Evolutionary conservation across 2,329 filamentous ascomycete species (phyloP).

Genomic region (Mycocentrospora acerina): DNA sequence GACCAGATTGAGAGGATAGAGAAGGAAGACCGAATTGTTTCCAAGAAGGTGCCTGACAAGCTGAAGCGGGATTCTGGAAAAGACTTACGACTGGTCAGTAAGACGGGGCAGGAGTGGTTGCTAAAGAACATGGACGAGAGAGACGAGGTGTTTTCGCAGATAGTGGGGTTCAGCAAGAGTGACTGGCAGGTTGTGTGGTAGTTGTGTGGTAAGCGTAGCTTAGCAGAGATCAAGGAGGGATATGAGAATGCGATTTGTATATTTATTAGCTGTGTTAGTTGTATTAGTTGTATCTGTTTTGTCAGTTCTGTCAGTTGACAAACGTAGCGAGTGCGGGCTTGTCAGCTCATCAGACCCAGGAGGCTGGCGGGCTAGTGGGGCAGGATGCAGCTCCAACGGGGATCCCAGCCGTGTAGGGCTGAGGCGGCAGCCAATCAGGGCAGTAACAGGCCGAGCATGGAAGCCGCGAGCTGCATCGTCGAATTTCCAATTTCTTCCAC

Average conservation of each 20-base stretch:
- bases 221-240: too few species aligned
- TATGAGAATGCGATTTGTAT: too few species aligned
- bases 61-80: constrained; percentile 17
- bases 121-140: constrained; percentile 25
- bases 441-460: constrained; percentile 8
- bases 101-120: constrained; percentile 11
- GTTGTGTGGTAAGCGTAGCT: too few species aligned
- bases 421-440: constrained; percentile 9
- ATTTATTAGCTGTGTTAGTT: too few species aligned
- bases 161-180: constrained; percentile 30
- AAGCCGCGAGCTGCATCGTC: constrained; percentile 7
- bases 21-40: constrained; percentile 25
- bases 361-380: too few species aligned
- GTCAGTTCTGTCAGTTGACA: too few species aligned
- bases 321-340: too few species aligned
- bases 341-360: too few species aligned
- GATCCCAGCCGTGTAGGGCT: constrained; percentile 5
- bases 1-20: constrained; percentile 20
- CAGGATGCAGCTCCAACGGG: not conserved
- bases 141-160: constrained; percentile 34
- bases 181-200: constrained; percentile 37
- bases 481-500: constrained; percentile 9
- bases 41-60: constrained; percentile 19
- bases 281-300: too few species aligned
- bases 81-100: constrained; percentile 21